These are phyloP conservation scores for Fusarium incarnatum DNA, from an alignment of 2,329 filamentous ascomycete species.

Conservation along the genomic window DNA sequence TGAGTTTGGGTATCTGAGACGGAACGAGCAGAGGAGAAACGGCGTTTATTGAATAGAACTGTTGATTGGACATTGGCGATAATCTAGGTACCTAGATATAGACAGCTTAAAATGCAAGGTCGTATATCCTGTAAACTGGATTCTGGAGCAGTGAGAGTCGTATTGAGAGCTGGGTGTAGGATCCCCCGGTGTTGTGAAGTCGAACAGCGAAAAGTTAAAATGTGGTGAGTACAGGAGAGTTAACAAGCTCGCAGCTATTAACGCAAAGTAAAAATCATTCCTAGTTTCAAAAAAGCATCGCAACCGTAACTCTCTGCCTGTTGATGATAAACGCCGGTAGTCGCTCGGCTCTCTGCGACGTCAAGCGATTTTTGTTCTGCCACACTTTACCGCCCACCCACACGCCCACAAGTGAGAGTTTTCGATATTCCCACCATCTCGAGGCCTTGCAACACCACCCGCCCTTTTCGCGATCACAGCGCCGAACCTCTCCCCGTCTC, in stretches of 20 bases:
- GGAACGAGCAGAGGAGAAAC: neutral
- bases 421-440: slow-evolving; percentile 56
- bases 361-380: slow-evolving; percentile 50
- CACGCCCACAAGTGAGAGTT: slow-evolving; percentile 60
- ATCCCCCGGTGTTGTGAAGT: neutral
- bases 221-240: neutral
- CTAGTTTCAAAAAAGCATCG: neutral
- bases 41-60: slow-evolving; percentile 22
- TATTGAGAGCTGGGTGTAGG: neutral
- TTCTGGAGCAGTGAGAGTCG: neutral
- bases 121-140: neutral
- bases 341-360: slow-evolving; percentile 9
- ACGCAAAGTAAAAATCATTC: neutral
- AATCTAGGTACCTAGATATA: neutral
- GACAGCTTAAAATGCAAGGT: neutral
- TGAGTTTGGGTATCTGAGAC: neutral
- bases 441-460: slow-evolving; percentile 46
- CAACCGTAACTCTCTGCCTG: neutral
- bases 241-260: neutral
- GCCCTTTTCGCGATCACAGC: slow-evolving; percentile 43
- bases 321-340: slow-evolving; percentile 19
- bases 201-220: neutral
- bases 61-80: neutral
- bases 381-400: slow-evolving; percentile 55
- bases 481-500: slow-evolving; percentile 42